Evolutionary conservation across 805 yeast species (phyloP).

Genomic region (Suhomyces vadensis): DNA sequence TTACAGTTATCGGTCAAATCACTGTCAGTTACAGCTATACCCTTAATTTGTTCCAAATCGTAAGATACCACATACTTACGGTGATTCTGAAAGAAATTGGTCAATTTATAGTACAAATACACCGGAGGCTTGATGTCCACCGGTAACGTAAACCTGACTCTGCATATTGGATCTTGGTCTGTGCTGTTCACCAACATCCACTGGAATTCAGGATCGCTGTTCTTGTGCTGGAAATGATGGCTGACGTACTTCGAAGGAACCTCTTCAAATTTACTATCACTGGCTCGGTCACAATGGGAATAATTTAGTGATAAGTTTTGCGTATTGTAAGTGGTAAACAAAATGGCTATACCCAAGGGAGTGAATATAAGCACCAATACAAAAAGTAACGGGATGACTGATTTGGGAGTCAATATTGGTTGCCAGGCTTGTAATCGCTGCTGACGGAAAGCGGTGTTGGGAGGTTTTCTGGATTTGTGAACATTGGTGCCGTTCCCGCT

Average conservation of each 20-base stretch:
- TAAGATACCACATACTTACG: conserved; percentile 87
- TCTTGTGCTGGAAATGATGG: conserved; percentile 59
- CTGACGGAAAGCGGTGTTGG: conserved; percentile 77
- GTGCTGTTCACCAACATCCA: conserved; percentile 56
- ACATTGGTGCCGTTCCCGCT: conserved; percentile 19
- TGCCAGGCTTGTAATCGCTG: conserved; percentile 71
- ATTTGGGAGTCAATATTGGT: conserved; percentile 88
- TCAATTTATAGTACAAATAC: conserved; percentile 78
- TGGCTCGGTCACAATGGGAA: conserved; percentile 57
- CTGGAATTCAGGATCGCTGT: conserved; percentile 48
- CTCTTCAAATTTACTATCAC: conserved; percentile 37
- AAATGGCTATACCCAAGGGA: conserved; percentile 85
- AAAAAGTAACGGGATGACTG: conserved; percentile 83
- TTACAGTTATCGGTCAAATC: conserved; percentile 46
- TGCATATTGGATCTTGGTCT: conserved; percentile 53
- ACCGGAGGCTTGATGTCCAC: conserved; percentile 67
- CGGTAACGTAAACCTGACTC: conserved; percentile 71
- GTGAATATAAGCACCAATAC: conserved; percentile 77
- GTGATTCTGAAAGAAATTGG: conserved; percentile 93
- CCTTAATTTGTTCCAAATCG: conserved; percentile 79
- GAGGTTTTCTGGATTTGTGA: conserved; percentile 42
- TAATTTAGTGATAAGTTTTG: conserved; percentile 77
- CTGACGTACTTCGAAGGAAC: conserved; percentile 62
- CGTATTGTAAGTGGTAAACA: conserved; percentile 75
- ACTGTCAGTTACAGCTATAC: conserved; percentile 59